phyloP scores from a whole-genome alignment of 345 rosid genomes.

The Mallotus nudiflorus region DNA sequence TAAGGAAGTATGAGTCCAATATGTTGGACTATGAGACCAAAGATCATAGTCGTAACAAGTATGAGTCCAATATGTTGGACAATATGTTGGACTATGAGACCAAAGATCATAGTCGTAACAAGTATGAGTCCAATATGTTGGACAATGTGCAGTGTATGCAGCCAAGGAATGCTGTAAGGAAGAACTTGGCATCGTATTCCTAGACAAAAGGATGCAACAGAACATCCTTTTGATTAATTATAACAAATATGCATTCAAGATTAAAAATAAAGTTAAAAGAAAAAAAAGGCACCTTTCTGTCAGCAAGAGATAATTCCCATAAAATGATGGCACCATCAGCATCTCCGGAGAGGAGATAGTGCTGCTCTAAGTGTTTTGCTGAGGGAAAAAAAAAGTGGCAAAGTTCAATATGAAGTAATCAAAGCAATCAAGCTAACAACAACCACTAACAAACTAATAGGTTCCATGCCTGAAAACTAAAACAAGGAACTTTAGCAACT shows the following conservation, averaged over 20 bases:
- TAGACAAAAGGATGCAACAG: background rate
- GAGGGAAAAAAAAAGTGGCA: conserved; percentile 14
- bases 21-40: background rate
- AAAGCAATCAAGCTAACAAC: background rate
- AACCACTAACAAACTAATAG: background rate
- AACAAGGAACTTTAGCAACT: background rate
- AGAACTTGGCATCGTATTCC: background rate
- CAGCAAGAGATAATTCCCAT: conserved; percentile 68
- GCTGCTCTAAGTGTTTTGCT: conserved; percentile 61
- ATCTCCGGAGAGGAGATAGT: conserved; percentile 86
- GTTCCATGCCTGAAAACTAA: background rate
- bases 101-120: background rate
- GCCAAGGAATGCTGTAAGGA: background rate
- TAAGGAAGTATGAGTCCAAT: background rate
- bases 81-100: too few relatives aligned
- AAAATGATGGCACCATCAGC: conserved; percentile 63
- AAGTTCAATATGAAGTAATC: background rate
- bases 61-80: background rate
- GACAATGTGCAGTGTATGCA: background rate
- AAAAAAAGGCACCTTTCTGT: conserved; percentile 43
- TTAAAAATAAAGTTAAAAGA: background rate
- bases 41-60: background rate
- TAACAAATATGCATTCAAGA: background rate
- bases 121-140: background rate
- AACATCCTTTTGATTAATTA: background rate